Evolutionary conservation across 306 rosid species (phyloP), one percentile per base, ranked within the genome.

Genomic region (Gastrolobium villosum): DNA sequence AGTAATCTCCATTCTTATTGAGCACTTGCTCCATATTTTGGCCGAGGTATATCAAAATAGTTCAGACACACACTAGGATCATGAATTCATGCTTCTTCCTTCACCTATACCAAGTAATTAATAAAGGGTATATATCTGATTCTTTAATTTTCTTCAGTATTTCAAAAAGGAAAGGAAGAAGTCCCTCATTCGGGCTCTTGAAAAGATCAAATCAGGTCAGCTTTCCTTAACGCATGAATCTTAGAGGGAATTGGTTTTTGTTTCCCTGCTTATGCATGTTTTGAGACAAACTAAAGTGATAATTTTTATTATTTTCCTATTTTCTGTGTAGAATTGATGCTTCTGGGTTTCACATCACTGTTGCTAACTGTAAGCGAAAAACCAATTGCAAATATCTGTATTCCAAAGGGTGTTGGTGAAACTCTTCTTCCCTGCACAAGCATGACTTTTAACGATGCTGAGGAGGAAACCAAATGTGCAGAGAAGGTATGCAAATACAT

Each of bases 301-400:
- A 52, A 52, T 46, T 3, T 14, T 46, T 30, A 6, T 46, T 34
- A 20, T 46, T 3, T 14, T 2, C 26, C 34, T 77, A 61, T 36
- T 44, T 65, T 28, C 5, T 28, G 9, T 65, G 68, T 15, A 89
- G 94, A 89, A 44, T 74, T 89, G 86, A 73, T 86, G 80, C 78
- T 90, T 45, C 69, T 90, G 80, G 94, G 90, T 5, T 90, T 86
- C 78, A 37, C 81, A 5, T 88, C 89, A 44, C 52, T 88, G 82
- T 73, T 86, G 53, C 75, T 87, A 72, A 86, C 89, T 2, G 89
- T 80, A 54, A 48, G 59, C 13, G 49, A 84, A 71, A 84, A 81
- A 72, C 28, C 4, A 43, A 80, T 89, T 43, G 89, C 91, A 36
- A 85, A 74, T 10, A 84, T 87, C 43, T 87, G 94, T 15, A 85